Evolutionary conservation across 108 stramenopile genomes (phyloP), one percentile per base, ranked within the genome.

Genomic region (Skeletonema marinoi): DNA sequence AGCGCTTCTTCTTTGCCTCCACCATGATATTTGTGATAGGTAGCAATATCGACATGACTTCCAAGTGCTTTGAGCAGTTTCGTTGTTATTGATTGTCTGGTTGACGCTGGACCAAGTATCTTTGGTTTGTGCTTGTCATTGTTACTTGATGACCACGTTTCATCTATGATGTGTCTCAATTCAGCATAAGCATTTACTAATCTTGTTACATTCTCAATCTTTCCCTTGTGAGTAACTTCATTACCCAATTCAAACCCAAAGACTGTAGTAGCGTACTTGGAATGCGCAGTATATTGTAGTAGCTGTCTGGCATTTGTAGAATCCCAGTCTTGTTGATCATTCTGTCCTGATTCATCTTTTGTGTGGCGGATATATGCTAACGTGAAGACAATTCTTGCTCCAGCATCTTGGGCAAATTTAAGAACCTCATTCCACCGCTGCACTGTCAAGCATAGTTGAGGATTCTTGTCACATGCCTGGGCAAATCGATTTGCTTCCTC

Each of bases 21-120:
- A 10, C 78, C 78, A n/a, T 75, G 78, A 60, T 80, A 80, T 63
- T 80, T 80, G 66, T 80, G 78, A 31, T 80, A 80, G 6, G 73
- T 75, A 60, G 66, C 73, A 30, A 80, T 63, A 33, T 80, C 73
- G 21, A 80, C 32, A 38, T 75, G 60, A 16, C 62, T 73, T 21
- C 74, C 78, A 8, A 80, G 41, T 14, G 48, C 13, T 14, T 44
- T 39, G 2, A 80, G 10, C 1, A 75, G 61, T 29, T 62, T 32
- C 6, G 73, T 36, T 25, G 67, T 60, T 36, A 69, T 74, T n/a
- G 39, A 46, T 21, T 16, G 58, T 3, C 78, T 73, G 8, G 73
- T 74, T 32, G 73, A 74, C 12, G 78, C 78, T 30, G 78, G 78
- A 1, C 78, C 78, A 25, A 80, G 30, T 51, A 80, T 60, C 17